These are phyloP conservation scores for Phtheirospermum japonicum DNA, from an alignment of 257 asterid genomes.

Conservation along the genomic window DNA sequence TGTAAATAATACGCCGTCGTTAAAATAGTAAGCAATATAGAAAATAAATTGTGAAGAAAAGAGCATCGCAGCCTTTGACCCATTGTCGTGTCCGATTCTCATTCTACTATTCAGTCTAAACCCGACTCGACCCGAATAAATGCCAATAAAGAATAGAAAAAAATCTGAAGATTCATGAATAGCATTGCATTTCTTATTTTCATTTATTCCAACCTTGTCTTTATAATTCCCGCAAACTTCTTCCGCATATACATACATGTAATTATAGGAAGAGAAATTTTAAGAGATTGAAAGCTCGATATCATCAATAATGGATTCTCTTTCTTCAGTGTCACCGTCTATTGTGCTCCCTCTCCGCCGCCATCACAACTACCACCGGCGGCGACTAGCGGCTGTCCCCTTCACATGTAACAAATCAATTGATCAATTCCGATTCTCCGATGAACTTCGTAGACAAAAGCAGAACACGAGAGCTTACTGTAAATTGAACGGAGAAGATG, in stretches of 20 bases:
- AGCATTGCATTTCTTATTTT: not conserved
- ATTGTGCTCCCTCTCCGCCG: conserved; percentile 49
- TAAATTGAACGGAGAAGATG: conserved; percentile 35
- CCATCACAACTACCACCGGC: conserved; percentile 36
- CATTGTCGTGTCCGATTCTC: conserved; percentile 28
- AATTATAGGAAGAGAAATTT: too few relatives aligned
- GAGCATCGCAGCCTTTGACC: too few relatives aligned
- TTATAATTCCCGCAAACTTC: conserved; percentile 13
- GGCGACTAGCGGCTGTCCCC: conserved; percentile 34
- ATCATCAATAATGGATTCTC: conserved; percentile 51
- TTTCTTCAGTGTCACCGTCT: conserved; percentile 57
- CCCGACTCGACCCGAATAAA: conserved; percentile 23
- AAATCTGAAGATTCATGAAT: conserved; percentile 33
- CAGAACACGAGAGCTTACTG: conserved; percentile 30
- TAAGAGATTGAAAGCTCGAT: not conserved
- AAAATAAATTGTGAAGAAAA: too few relatives aligned
- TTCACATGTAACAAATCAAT: conserved; percentile 23
- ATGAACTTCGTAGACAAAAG: conserved; percentile 22
- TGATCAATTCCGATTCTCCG: conserved; percentile 25
- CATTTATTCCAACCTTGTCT: not conserved
- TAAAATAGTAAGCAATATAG: too few relatives aligned
- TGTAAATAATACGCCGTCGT: too few relatives aligned
- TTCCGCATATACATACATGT: too few relatives aligned
- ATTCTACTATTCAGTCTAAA: not conserved
- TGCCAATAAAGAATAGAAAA: conserved; percentile 35